Conservation (phyloP, 495 filamentous ascomycete species). For the Aspergillus bertholletiae region DNA sequence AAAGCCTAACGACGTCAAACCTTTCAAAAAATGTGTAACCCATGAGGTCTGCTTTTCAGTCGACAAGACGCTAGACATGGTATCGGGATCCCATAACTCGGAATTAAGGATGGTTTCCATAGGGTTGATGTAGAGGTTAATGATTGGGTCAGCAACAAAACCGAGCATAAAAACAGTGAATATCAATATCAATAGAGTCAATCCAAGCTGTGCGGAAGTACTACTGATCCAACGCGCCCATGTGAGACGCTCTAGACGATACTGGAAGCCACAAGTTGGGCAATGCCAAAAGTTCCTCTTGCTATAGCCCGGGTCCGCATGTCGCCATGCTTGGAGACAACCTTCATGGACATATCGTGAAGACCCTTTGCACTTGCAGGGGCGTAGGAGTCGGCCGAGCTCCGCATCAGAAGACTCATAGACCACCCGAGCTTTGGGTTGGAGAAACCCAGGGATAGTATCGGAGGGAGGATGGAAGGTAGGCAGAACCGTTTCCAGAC, state of each 20-base stretch:
- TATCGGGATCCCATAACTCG: constrained; percentile 37
- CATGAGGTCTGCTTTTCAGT: constrained; percentile 54
- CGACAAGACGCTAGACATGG: constrained; percentile 29
- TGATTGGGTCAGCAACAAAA: constrained; percentile 90
- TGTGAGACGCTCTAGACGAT: constrained; percentile 72
- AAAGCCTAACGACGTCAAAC: constrained; percentile 77
- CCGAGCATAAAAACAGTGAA: constrained; percentile 73
- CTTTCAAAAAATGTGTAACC: constrained; percentile 83
- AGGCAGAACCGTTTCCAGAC: constrained; percentile 77
- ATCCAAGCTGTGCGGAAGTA: constrained; percentile 52
- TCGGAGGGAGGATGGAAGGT: constrained; percentile 66
- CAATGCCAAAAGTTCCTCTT: constrained; percentile 78
- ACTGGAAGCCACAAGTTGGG: constrained; percentile 82
- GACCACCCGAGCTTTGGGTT: constrained; percentile 57
- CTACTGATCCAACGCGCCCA: constrained; percentile 75
- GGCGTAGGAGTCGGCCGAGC: constrained; percentile 77
- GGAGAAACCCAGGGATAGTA: constrained; percentile 59
- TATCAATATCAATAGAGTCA: constrained; percentile 69
- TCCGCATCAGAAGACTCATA: constrained; percentile 75
- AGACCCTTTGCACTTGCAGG: constrained; percentile 89
- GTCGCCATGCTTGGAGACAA: constrained; percentile 86
- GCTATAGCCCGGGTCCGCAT: constrained; percentile 63
- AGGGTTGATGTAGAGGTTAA: constrained; percentile 82
- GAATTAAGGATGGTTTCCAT: constrained; percentile 44
- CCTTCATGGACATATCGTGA: constrained; percentile 92